Conservation (phyloP, 1,284 basidiomycete genomes). For the Rhizoctonia solani region DNA sequence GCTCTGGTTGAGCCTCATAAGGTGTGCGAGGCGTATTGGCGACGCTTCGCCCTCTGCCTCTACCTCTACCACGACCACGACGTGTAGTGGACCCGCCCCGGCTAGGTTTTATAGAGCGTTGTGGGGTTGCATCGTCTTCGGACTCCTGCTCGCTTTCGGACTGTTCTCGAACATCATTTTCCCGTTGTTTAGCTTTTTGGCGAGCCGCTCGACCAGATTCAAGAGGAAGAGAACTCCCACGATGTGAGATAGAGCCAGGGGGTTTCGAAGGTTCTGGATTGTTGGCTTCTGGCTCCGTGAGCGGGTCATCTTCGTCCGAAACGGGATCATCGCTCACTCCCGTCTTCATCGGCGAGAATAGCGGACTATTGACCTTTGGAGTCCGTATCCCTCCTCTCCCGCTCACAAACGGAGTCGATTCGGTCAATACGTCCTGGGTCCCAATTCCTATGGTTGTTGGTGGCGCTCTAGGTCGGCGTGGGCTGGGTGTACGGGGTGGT, state of each 20-base stretch:
- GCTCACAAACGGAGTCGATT: slow-evolving; percentile 23
- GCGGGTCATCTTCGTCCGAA: too few relatives aligned
- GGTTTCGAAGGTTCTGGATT: too few relatives aligned
- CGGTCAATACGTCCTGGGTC: slow-evolving; percentile 11
- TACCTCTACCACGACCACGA: slow-evolving; percentile 52
- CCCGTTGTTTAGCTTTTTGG: background rate
- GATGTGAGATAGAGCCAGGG: too few relatives aligned
- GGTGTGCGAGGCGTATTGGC: slow-evolving; percentile 42
- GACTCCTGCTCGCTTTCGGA: slow-evolving; percentile 21
- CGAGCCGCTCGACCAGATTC: slow-evolving; percentile 8
- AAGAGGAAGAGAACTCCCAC: slow-evolving; percentile 11
- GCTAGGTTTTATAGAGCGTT: background rate
- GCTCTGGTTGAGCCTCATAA: slow-evolving; percentile 39
- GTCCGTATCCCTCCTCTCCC: background rate
- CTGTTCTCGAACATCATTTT: background rate
- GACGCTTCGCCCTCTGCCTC: slow-evolving; percentile 53
- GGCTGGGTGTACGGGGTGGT: background rate
- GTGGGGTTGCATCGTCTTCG: slow-evolving; percentile 17
- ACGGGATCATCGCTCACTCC: background rate
- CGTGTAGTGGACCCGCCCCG: slow-evolving; percentile 32
- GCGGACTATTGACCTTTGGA: slow-evolving; percentile 8
- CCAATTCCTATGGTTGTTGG: background rate
- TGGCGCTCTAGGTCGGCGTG: background rate
- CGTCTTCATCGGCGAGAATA: background rate
- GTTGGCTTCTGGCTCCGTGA: too few relatives aligned